Evolutionary conservation across 768 basidiomycete species (phyloP).

Genomic region (Cystobasidium onofrii): DNA sequence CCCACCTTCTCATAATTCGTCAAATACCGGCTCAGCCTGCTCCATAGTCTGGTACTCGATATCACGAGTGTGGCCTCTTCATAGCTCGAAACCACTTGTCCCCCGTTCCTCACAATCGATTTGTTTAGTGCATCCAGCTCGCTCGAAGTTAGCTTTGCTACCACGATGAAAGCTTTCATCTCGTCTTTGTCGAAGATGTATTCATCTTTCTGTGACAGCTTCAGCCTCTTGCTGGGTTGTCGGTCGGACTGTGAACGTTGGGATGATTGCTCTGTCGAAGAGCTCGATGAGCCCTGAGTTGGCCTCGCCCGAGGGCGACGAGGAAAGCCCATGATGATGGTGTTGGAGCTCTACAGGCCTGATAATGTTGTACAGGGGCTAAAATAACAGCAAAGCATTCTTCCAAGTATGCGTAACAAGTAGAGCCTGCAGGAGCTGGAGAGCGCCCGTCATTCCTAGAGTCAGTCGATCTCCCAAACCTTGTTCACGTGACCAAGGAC

Average conservation of each 20-base stretch:
- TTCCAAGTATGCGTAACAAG: no score
- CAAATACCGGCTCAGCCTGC: slow-evolving; percentile 5
- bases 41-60: slow-evolving; percentile 20
- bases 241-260: background rate
- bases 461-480: background rate
- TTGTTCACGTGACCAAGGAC: background rate
- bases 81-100: background rate
- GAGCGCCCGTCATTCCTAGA: no score
- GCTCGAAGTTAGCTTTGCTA: slow-evolving; percentile 20
- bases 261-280: slow-evolving; percentile 3
- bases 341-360: no score
- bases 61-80: slow-evolving; percentile 7
- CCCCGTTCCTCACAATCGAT: slow-evolving; percentile 18
- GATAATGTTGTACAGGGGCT: no score
- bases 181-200: slow-evolving; percentile 12
- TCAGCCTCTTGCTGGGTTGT: slow-evolving; percentile 2
- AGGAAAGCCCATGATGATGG: slow-evolving; percentile 29
- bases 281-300: slow-evolving; percentile 5
- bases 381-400: no score
- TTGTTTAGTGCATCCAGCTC: background rate
- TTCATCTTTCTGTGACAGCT: background rate
- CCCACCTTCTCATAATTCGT: background rate
- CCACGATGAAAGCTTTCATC: slow-evolving; percentile 4
- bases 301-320: slow-evolving; percentile 9
- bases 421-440: no score